Evolutionary conservation across 768 basidiomycete genomes (phyloP).

Genomic region (Amanita pseudoporphyria): DNA sequence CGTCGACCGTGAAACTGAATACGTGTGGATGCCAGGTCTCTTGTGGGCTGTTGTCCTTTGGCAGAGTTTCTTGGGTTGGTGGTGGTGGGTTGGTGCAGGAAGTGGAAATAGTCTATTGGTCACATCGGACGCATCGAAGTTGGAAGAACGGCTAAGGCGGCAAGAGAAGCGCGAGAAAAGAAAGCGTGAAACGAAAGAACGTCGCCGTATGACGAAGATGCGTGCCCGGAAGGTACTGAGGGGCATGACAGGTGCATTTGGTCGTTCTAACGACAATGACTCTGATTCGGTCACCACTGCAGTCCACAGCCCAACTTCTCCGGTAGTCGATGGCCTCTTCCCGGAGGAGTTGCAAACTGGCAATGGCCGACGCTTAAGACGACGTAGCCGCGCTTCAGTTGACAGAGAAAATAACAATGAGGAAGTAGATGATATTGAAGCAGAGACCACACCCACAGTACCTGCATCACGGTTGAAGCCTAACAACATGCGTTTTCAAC

Average conservation of each 20-base stretch:
- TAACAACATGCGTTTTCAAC: conserved; percentile 14
- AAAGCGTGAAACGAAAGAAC: conserved; percentile 35
- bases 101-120: conserved; percentile 50
- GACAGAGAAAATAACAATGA: background rate
- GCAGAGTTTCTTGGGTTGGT: conserved; percentile 97
- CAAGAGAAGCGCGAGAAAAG: conserved; percentile 47
- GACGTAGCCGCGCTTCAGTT: background rate
- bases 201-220: conserved; percentile 38
- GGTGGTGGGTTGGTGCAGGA: conserved; percentile 98
- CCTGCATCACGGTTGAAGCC: conserved; percentile 8
- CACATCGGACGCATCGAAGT: conserved; percentile 45
- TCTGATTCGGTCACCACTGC: background rate
- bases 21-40: conserved; percentile 85
- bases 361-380: background rate
- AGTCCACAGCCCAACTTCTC: background rate
- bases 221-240: conserved; percentile 49
- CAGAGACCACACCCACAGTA: conserved; percentile 12
- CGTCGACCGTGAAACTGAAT: conserved; percentile 74
- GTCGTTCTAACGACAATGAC: background rate
- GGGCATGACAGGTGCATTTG: conserved; percentile 46
- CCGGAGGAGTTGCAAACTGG: background rate
- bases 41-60: conserved; percentile 91
- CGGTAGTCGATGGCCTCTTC: background rate
- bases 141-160: conserved; percentile 51
- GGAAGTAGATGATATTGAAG: background rate